Conservation (phyloP, 768 basidiomycete genomes). For the Steccherinum ochraceum region DNA sequence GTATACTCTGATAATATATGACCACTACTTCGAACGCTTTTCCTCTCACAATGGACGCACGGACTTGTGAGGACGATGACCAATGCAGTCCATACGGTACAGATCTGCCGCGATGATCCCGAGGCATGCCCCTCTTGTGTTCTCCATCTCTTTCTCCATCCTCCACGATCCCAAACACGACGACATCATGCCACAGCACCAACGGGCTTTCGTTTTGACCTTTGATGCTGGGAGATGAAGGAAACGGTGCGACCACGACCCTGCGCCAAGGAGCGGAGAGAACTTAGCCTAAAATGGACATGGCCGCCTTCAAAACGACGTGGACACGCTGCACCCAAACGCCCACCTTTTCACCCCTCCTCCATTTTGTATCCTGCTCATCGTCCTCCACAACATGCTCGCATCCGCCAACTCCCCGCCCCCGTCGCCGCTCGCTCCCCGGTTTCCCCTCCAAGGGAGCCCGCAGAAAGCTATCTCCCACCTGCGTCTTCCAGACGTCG, state of each 20-base stretch:
- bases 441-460: conserved; percentile 9
- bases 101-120: too few species aligned
- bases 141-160: background rate
- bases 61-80: too few species aligned
- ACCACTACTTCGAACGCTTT: too few species aligned
- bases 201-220: background rate
- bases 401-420: conserved; percentile 20
- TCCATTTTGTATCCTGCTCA: background rate
- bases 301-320: background rate
- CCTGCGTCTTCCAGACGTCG: conserved; percentile 30
- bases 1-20: too few species aligned
- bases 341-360: background rate
- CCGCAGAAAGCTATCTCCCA: conserved; percentile 4
- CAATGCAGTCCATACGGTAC: too few species aligned
- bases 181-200: background rate
- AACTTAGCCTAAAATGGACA: background rate
- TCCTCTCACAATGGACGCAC: too few species aligned
- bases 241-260: background rate
- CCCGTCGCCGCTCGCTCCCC: conserved; percentile 19
- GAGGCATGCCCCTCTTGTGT: too few species aligned
- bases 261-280: background rate
- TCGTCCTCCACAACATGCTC: background rate
- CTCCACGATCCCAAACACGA: too few species aligned
- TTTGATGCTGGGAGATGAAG: background rate
- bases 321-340: background rate